Base-by-base conservation (phyloP, 306 rosid species). In the Lagenaria siceraria region DNA sequence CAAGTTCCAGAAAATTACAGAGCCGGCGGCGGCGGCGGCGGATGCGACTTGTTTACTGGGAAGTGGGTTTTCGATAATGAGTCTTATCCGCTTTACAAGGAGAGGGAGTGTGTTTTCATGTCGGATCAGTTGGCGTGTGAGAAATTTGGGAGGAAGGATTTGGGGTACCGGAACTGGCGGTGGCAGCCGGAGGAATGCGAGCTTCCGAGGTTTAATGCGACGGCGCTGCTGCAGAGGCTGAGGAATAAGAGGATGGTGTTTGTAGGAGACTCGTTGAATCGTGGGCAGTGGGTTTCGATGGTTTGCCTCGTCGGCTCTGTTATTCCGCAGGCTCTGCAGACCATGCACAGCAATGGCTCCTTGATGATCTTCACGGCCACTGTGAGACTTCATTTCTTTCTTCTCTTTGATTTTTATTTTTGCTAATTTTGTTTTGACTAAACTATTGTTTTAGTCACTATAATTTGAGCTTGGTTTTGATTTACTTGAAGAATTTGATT, bases 271-370 rank as follows among this genome's bases (percentile, higher is more conserved):
- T 94, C 98, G 18, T 85, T 94, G 70, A 91, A 94, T 71, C 85
- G 96, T 80, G 96, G 96, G 48, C 97, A 92, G 84, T 95, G 98
- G 98, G 90, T 90, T 80, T 95, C 98, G 10, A 89, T 95, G 96
- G 89, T 92, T 58, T 94, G 98, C 75, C 89, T 94, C 61, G 76
- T 90, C 9, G 90, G 89, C 22, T 85, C 92, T 25, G 73, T 62
- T 5, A 14, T 89, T 13, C 81, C 88, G 19, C 55, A 84, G 31
- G 21, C 73, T 6, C 80, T 85, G 81, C 90, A 89, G 80, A 81
- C 93, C 85, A 87, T 95, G 89, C 86, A 74, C 38, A 78, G 81
- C 69, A 88, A 89, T 85, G 97, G 90, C 83, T 92, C 97, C 6
- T 84, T 95, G 33, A 80, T 13, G 77, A 81, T 81, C 80, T 95